A percentile compares a stretch with the other conserved stretches of the same genome.
phyloP scores from a whole-genome alignment of 306 rosid species.

The peach (Prunus persica) region Prunus_persica_NCBIv2 NC_034010.1:13356001-13356500 shows the following conservation, averaged over 20 bases:
- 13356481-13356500: too few relatives aligned
- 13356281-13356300: neutral
- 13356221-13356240: conserved; percentile 60
- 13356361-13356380: neutral
- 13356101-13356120: neutral
- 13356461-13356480: neutral
- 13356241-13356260: conserved; percentile 49
- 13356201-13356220: conserved; percentile 65
- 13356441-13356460: neutral
- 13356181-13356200: conserved; percentile 61
- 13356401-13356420: neutral
- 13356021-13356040: neutral
- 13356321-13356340: neutral
- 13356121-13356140: neutral
- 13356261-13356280: neutral
- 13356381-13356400: neutral
- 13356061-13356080: neutral
- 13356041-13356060: neutral
- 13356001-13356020: neutral
- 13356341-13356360: neutral
- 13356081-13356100: too few relatives aligned
- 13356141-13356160: neutral
- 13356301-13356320: neutral
- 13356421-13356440: too few relatives aligned
- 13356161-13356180: conserved; percentile 56